Percentiles rank a stretch among this genome's conserved stretches.
phyloP scores from a whole-genome alignment of 2,329 filamentous ascomycete genomes.

The Diaporthe longicolla region DNA sequence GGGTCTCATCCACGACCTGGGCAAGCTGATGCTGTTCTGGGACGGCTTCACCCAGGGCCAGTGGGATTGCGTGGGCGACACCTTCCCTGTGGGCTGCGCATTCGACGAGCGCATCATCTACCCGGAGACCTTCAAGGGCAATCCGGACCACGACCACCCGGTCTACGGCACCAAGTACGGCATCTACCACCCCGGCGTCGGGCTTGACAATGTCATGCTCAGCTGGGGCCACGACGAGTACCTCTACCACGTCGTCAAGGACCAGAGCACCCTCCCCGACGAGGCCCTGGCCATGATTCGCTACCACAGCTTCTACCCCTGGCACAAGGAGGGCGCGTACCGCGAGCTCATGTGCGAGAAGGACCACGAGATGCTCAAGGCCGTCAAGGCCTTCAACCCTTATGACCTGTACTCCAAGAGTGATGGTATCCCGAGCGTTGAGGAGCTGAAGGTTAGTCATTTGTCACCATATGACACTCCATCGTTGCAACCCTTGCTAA shows the following conservation, averaged over 20 bases:
- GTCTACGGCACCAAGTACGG: slow-evolving; percentile 83
- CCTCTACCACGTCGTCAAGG: slow-evolving; percentile 88
- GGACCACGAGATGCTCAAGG: slow-evolving; percentile 83
- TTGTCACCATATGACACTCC: background rate
- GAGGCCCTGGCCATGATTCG: slow-evolving; percentile 94
- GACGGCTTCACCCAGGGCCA: slow-evolving; percentile 79
- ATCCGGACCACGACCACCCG: slow-evolving; percentile 80
- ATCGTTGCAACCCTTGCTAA: background rate
- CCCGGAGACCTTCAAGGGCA: slow-evolving; percentile 80
- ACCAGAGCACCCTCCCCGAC: slow-evolving; percentile 81
- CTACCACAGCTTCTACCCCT: slow-evolving; percentile 94
- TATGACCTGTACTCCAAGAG: slow-evolving; percentile 95
- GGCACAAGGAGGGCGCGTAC: slow-evolving; percentile 88
- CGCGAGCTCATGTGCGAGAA: slow-evolving; percentile 85
- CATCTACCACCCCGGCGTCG: slow-evolving; percentile 85
- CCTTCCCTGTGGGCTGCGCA: slow-evolving; percentile 82
- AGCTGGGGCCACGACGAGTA: slow-evolving; percentile 94
- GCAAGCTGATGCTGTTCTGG: slow-evolving; percentile 86
- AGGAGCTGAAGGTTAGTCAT: slow-evolving; percentile 77
- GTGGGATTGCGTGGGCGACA: slow-evolving; percentile 94
- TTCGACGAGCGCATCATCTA: slow-evolving; percentile 86
- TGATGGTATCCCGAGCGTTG: slow-evolving; percentile 81
- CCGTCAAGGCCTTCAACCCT: slow-evolving; percentile 89
- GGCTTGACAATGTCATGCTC: slow-evolving; percentile 89
- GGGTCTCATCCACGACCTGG: slow-evolving; percentile 83